Evolutionary conservation across 1,139 yeast genomes (phyloP), one percentile per base, ranked within the genome.

Genomic region (Lodderomyces margitis): DNA sequence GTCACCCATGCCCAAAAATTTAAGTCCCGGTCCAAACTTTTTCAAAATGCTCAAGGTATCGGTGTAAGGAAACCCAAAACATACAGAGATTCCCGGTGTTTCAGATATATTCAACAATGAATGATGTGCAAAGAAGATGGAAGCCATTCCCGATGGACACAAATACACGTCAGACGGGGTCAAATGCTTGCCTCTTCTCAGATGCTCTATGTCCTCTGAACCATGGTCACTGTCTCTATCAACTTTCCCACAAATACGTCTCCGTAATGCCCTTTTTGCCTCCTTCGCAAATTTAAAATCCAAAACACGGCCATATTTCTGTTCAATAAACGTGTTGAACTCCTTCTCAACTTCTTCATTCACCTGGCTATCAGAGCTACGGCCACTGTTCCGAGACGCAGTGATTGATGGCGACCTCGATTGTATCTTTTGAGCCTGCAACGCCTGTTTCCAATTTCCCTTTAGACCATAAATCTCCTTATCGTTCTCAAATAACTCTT

Each of bases 61-160:
- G 21, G 87, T 94, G 59, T 91, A 92, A 5, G 98, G 96, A 62
- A 91, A 89, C 0, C 98, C 98, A 63, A 86, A 89, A 64, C 95
- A 86, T 1, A 89, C 95, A 0, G 95, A 81, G 50, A 75, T 71
- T 32, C 70, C 69, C 9, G 46, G 45, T 9, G 37, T 21, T 32
- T 36, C 27, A 5, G 42, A 34, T 5, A 54, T 48, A 12, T 69
- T 62, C 48, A 88, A 63, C 19, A 83, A 58, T 2, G 86, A 74
- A 48, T 84, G 77, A 57, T 91, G 96, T 0, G 96, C 87, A 44
- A 79, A 77, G 66, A 85, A 92, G 35, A 92, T 86, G 1, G 96
- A 72, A 2, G 96, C 85, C 98, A 92, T 92, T 12, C 98, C 98
- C 1, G 91, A 74, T 10, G 97, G 95, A 55, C 75, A 89, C 43